These are phyloP conservation scores for Dentipellis fragilis DNA, from an alignment of 768 basidiomycete species.

Conservation along the genomic window DNA sequence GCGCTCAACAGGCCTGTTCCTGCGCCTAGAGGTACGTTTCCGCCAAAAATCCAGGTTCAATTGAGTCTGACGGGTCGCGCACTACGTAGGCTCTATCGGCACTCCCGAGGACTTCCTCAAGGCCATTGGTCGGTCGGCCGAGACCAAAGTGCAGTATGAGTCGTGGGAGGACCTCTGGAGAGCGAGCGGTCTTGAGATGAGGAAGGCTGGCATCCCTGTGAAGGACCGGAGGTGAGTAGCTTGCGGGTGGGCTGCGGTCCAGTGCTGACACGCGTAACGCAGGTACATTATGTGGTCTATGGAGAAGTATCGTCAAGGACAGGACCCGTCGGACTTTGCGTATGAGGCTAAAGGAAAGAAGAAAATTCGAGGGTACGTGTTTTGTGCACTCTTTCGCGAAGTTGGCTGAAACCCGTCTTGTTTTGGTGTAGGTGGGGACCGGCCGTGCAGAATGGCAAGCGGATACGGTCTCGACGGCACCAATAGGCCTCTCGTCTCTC, in stretches of 20 bases:
- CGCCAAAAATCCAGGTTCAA: background rate
- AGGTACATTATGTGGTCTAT: constrained; percentile 84
- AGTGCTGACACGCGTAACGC: background rate
- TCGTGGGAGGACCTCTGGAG: constrained; percentile 72
- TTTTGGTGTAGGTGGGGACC: constrained; percentile 52
- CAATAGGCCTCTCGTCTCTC: background rate
- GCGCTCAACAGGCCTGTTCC: background rate
- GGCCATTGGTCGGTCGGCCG: constrained; percentile 60
- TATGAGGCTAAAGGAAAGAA: constrained; percentile 63
- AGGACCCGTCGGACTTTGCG: constrained; percentile 48
- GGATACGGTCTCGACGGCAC: constrained; percentile 47
- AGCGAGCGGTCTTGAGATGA: constrained; percentile 44
- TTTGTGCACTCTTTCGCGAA: background rate
- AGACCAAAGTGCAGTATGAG: constrained; percentile 53
- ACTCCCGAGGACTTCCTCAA: constrained; percentile 59
- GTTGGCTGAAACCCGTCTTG: background rate
- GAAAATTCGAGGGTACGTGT: constrained; percentile 66
- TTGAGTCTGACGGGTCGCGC: too few species aligned
- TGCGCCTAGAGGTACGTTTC: background rate
- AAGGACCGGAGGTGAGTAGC: constrained; percentile 57
- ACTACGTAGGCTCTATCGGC: constrained; percentile 32
- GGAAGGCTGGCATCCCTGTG: constrained; percentile 53
- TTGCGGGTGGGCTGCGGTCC: background rate
- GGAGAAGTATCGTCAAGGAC: constrained; percentile 62
- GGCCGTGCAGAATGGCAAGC: constrained; percentile 61